Base-by-base conservation (phyloP, 768 basidiomycete species). In the Kwoniella botswanensis region DNA sequence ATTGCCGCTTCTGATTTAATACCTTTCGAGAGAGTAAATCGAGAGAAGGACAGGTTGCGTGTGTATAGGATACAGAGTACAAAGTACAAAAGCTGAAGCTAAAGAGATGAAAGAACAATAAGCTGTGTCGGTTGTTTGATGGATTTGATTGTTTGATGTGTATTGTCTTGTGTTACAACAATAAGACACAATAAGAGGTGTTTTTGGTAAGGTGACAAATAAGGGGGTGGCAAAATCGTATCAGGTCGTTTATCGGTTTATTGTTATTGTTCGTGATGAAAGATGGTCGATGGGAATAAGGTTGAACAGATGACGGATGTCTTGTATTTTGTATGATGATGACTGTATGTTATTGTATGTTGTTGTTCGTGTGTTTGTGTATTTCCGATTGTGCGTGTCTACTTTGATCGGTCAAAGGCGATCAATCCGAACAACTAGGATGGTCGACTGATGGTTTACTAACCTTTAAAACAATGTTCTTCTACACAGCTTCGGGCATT, bases 1-100 rank as follows among this genome's bases (percentile, higher is more conserved):
- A 57, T 56, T 56, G 64, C 64, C 64, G 64, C 64, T 56, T 65
- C 64, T 29, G 64, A 57, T 56, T n/a, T 18, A 41, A 56, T 65
- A 41, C 64, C 54, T 57, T 56, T 55, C 15, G 35, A 35, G 3
- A 24, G 24, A 13, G 15, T 58, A 17, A 35, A 26, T 17, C 57
- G 21, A 24, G 57, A 58, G 15, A 6, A 58, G 57, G 26, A 58
- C 24, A 29, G 57, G 26, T 13, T 26, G 57, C 29, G 26, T 58
- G 57, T 58, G 12, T 17, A 13, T 35, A n/a, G 17, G 46, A 50
- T 50, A 50, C 46, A 50, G 46, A 50, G 46, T 13, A 50, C 46
- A 18, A 35, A 21, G 54, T 22, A 55, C 17, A 22, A 55, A 22
- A 24, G 54, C 54, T 21, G 21, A 55, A n/a, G 54, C 11, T 21